Percentiles rank a stretch among this genome's conserved stretches.
These are phyloP conservation scores for Thermoascus crustaceus DNA, from an alignment of 2,329 filamentous ascomycete species.

Conservation along the genomic window DNA sequence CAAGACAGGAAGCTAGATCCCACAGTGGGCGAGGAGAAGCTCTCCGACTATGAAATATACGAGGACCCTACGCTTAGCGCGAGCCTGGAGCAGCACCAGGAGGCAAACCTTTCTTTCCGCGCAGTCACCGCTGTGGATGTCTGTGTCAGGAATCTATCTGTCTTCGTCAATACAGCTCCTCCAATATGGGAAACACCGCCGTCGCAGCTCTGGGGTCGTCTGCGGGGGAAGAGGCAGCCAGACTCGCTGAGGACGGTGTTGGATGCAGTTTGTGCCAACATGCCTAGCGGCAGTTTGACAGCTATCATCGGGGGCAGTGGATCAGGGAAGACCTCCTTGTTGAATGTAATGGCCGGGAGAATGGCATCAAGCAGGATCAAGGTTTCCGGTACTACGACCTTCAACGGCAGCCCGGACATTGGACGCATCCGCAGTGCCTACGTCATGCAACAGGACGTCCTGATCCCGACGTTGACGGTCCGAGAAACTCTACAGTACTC, in stretches of 20 bases:
- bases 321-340: conserved; percentile 62
- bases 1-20: background rate
- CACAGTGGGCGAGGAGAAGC: background rate
- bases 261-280: conserved; percentile 54
- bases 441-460: conserved; percentile 66
- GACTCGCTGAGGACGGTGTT: conserved; percentile 44
- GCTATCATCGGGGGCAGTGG: conserved; percentile 70
- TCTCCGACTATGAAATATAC: background rate
- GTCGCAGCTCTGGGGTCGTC: conserved; percentile 21
- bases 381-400: conserved; percentile 48
- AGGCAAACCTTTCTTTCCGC: conserved; percentile 31
- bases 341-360: conserved; percentile 64
- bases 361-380: conserved; percentile 50
- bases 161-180: conserved; percentile 25
- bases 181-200: conserved; percentile 26
- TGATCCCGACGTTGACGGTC: conserved; percentile 66
- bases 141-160: conserved; percentile 24
- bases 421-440: conserved; percentile 41
- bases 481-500: conserved; percentile 67
- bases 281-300: conserved; percentile 59
- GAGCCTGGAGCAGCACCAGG: conserved; percentile 6
- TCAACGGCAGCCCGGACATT: conserved; percentile 52
- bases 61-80: background rate
- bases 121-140: conserved; percentile 34
- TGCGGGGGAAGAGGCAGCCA: conserved; percentile 19